These are phyloP conservation scores for Citrus medica DNA, from an alignment of 345 rosid species.

Conservation along the genomic window DNA sequence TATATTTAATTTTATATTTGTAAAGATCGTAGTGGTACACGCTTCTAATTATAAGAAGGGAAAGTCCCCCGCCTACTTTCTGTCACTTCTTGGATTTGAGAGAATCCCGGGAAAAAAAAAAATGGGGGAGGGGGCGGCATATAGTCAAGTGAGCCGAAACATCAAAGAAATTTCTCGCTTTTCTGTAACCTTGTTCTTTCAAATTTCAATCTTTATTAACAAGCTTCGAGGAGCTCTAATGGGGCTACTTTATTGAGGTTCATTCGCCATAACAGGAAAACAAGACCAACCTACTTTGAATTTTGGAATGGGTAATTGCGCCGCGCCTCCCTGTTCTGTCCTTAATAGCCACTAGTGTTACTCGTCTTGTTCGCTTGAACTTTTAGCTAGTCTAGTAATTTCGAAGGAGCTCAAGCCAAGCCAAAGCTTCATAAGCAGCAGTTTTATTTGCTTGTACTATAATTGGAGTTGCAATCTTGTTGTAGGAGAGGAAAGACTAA, in stretches of 20 bases:
- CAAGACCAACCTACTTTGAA: neutral
- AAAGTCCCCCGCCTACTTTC: neutral
- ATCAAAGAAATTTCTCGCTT: slow-evolving; percentile 13
- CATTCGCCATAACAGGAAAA: neutral
- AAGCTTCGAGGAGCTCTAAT: neutral
- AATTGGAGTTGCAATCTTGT: neutral
- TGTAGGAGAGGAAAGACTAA: neutral
- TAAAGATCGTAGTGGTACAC: neutral
- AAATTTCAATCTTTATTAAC: neutral
- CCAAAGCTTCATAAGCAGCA: neutral
- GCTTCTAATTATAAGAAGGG: neutral
- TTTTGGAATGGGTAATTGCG: neutral
- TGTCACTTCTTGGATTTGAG: neutral
- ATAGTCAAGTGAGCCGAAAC: neutral
- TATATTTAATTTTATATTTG: too few relatives aligned
- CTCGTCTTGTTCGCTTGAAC: neutral
- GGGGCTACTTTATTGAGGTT: neutral
- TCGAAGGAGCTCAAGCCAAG: neutral
- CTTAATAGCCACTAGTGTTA: neutral
- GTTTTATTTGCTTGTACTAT: neutral
- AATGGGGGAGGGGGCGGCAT: too few relatives aligned
- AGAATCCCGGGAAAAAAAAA: too few relatives aligned
- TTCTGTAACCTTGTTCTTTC: slow-evolving; percentile 6
- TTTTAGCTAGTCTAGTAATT: neutral
- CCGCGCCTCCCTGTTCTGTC: neutral